Evolutionary conservation across 73 alveolate species (phyloP).

Genomic region (Paraurostyla sp.): DNA sequence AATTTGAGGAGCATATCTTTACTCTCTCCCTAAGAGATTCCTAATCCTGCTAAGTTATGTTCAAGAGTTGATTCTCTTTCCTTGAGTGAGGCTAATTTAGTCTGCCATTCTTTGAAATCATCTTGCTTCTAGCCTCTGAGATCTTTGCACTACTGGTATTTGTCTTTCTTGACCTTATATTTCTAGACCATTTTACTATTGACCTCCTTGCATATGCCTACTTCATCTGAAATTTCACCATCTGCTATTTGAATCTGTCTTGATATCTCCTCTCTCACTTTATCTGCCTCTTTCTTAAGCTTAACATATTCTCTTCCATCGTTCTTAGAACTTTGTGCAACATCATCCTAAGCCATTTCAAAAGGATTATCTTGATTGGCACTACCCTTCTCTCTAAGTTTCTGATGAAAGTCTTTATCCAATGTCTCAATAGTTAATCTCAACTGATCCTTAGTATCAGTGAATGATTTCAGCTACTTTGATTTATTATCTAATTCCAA

Average conservation of each 20-base stretch:
- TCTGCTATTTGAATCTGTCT: neutral
- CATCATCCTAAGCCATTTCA: no score
- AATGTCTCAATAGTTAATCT: neutral
- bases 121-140: neutral
- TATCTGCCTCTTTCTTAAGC: slow-evolving; percentile 9
- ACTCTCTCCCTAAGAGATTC: neutral
- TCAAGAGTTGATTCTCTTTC: neutral
- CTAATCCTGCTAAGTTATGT: neutral
- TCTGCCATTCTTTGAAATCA: neutral
- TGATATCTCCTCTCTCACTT: neutral
- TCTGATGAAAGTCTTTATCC: slow-evolving; percentile 5
- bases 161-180: neutral
- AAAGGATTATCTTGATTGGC: no score
- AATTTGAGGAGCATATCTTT: neutral
- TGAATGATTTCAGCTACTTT: neutral
- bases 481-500: neutral
- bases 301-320: slow-evolving; percentile 27
- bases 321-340: neutral
- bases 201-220: slow-evolving; percentile 23
- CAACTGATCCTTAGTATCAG: neutral
- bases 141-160: neutral
- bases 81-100: neutral
- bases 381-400: slow-evolving; percentile 16
- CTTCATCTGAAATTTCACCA: slow-evolving; percentile 25
- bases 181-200: slow-evolving; percentile 24